Base-by-base conservation (phyloP, 2,329 filamentous ascomycete genomes). In the Clarireedia hainanense region DNA sequence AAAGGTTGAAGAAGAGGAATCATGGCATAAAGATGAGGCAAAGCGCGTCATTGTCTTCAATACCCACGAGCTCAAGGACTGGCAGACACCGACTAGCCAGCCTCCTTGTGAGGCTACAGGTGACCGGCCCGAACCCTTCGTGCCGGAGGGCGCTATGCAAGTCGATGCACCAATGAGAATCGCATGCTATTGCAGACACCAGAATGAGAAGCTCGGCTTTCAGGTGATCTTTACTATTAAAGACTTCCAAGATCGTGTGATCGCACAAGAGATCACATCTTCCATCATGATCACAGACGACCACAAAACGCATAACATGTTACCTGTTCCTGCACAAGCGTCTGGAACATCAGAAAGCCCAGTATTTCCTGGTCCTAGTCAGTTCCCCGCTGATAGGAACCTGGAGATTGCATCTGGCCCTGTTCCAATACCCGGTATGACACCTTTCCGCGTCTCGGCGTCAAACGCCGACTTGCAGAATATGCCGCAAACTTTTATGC, bases 271-370 rank as follows among this genome's bases (percentile, higher is more conserved):
- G 52, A 86, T 96, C 61, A 90, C 89, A 20, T 84, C 86, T 55
- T 88, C 90, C 0, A 95, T 97, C 61, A 92, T 96, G 80, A 96
- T 97, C 61, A 97, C 94, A 1, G 92, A 99, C 69, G 92, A 99
- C 67, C 92, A 97, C 75, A 97, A 97, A 74, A 96, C 90, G 6
- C 87, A 89, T 64, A 70, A 73, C 57, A 70, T 77, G 50, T 72
- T 76, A 50, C 52, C 68, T 47, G 60, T 68, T 42, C 58, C 64
- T 23, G 63, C 66, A 24, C 64, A 62, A 60, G 65, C 64, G 39
- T 61, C 70, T 65, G 56, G 58, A 64, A 45, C 62, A 37, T 58
- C 60, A 50, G 64, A 73, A 65, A 50, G 66, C 62, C 71, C 57
- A 62, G 67, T 56, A 58, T 65, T 75, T 20, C 69, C 75, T 15